Conservation (phyloP, 495 filamentous ascomycete genomes). For the Aspergillus cristatus region DNA sequence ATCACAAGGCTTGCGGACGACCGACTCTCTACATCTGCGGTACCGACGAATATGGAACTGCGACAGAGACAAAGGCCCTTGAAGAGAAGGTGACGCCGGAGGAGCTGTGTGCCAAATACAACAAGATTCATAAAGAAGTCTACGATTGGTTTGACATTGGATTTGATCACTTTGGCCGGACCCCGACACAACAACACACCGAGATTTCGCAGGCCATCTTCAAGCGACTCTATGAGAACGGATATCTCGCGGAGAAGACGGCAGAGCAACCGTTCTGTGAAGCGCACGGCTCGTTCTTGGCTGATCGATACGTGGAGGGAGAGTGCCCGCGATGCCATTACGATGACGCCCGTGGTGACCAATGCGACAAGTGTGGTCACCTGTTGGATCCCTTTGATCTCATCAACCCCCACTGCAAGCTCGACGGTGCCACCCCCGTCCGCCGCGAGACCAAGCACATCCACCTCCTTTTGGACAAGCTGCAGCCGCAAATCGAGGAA, state of each 20-base stretch:
- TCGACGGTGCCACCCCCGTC: constrained; percentile 71
- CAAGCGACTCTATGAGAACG: constrained; percentile 63
- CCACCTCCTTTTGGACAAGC: constrained; percentile 70
- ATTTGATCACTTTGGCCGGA: constrained; percentile 81
- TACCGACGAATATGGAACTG: constrained; percentile 74
- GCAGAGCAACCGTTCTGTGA: constrained; percentile 80
- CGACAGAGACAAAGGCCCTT: constrained; percentile 74
- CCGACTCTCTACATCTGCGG: constrained; percentile 48
- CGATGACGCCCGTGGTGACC: constrained; percentile 71
- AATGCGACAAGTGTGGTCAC: constrained; percentile 81
- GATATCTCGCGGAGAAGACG: constrained; percentile 71
- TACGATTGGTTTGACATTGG: constrained; percentile 84
- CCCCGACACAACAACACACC: constrained; percentile 72
- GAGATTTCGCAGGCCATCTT: constrained; percentile 84
- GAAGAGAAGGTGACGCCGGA: constrained; percentile 60
- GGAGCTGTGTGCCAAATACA: constrained; percentile 77
- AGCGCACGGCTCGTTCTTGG: constrained; percentile 73
- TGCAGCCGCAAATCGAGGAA: constrained; percentile 60
- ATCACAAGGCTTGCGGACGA: constrained; percentile 58
- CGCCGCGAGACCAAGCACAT: constrained; percentile 62
- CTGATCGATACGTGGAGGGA: constrained; percentile 90
- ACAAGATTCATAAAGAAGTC: constrained; percentile 70
- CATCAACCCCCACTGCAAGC: constrained; percentile 57
- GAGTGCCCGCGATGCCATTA: constrained; percentile 75
- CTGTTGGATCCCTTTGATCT: constrained; percentile 69